phyloP scores from a whole-genome alignment of 2,329 filamentous ascomycete genomes.

The Stachybotrys chartarum region DNA sequence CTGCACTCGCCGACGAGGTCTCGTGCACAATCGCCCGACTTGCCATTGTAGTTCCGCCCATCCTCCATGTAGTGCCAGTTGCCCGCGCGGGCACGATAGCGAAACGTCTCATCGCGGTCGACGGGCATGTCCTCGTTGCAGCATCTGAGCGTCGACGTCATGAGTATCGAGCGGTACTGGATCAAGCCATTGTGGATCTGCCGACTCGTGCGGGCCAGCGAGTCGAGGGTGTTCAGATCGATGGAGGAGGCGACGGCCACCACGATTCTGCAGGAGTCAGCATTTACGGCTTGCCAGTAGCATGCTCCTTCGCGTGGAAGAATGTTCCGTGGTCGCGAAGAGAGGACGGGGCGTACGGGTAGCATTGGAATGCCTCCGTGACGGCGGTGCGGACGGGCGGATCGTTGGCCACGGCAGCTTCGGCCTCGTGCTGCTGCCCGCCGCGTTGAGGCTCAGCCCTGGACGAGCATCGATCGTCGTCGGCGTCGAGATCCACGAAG shows the following conservation, averaged over 20 bases:
- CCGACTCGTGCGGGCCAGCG: conserved; percentile 74
- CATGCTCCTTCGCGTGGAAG: neutral
- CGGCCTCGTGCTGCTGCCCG: neutral
- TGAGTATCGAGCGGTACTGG: conserved; percentile 67
- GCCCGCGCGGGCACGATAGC: conserved; percentile 48
- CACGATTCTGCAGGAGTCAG: conserved; percentile 55
- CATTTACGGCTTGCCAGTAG: neutral
- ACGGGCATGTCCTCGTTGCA: conserved; percentile 57
- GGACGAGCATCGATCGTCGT: neutral
- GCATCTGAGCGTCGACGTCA: conserved; percentile 73
- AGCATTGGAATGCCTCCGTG: conserved; percentile 25
- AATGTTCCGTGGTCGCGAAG: neutral
- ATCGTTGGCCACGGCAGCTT: neutral
- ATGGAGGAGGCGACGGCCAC: conserved; percentile 67
- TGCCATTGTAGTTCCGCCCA: conserved; percentile 50
- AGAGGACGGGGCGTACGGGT: conserved; percentile 20
- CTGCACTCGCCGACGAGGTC: conserved; percentile 83
- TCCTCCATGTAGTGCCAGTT: conserved; percentile 56
- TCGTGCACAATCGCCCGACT: conserved; percentile 71
- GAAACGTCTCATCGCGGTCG: conserved; percentile 47
- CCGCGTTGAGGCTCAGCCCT: neutral
- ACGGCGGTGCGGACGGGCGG: conserved; percentile 10
- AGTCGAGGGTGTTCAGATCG: conserved; percentile 82
- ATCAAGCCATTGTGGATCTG: conserved; percentile 71
- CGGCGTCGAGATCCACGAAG: neutral